These are phyloP conservation scores for Petunia hybrid DNA, from an alignment of 305 asterid genomes.

Conservation along the genomic window DNA sequence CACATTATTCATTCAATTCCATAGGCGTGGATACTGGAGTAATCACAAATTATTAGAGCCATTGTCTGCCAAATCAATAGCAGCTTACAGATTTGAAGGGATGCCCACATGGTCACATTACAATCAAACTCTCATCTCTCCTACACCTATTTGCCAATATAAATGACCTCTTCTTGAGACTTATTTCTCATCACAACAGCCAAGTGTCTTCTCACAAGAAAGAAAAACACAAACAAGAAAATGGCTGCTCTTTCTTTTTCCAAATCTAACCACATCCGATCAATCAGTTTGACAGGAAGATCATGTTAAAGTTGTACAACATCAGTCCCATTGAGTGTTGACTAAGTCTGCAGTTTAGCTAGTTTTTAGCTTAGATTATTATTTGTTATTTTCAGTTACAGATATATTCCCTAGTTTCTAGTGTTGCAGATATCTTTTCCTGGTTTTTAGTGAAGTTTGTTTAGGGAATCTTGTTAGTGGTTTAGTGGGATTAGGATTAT, in stretches of 20 bases:
- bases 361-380: too few species aligned
- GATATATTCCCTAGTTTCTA: too few species aligned
- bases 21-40: neutral
- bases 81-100: too few species aligned
- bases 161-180: neutral
- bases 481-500: too few species aligned
- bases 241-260: neutral
- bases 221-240: neutral
- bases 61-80: neutral
- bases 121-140: neutral
- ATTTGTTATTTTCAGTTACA: too few species aligned
- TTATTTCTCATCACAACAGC: neutral
- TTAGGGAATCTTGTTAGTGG: too few species aligned
- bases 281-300: slow-evolving; percentile 36
- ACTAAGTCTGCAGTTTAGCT: too few species aligned
- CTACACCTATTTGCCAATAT: neutral
- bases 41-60: neutral
- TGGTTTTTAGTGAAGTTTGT: too few species aligned
- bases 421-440: too few species aligned
- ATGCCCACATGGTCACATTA: neutral
- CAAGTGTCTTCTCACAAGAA: neutral
- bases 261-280: slow-evolving; percentile 34
- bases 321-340: too few species aligned
- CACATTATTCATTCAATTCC: neutral
- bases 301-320: too few species aligned